These are phyloP conservation scores for Aplosporella prunicola DNA, from an alignment of 2,329 filamentous ascomycete genomes.

Conservation along the genomic window DNA sequence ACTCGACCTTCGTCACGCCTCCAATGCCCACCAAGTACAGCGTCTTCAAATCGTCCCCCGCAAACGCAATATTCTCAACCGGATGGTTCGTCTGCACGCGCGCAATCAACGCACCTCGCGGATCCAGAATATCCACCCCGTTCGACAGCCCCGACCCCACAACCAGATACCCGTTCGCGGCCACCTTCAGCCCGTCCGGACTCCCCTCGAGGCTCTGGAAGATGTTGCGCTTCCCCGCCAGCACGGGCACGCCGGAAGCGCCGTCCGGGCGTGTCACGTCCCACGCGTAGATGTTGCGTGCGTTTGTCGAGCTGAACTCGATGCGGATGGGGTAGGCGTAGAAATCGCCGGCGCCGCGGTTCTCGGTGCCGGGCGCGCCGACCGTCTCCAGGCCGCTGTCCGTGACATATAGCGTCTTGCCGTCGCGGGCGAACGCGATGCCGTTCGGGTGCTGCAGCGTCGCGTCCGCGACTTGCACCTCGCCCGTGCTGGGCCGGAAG, in stretches of 20 bases:
- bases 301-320: not conserved
- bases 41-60: not conserved
- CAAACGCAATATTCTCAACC: not conserved
- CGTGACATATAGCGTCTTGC: not conserved
- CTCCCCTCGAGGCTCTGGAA: not conserved
- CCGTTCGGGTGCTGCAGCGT: conserved; percentile 3
- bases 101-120: not conserved
- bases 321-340: no score
- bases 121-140: not conserved
- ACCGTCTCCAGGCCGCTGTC: not conserved
- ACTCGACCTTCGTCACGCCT: not conserved
- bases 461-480: not conserved
- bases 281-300: not conserved
- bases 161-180: not conserved
- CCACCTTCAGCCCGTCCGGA: not conserved
- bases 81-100: conserved; percentile 2
- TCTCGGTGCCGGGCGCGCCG: not conserved
- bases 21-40: not conserved
- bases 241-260: not conserved
- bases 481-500: conserved; percentile 38
- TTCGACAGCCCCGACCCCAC: not conserved
- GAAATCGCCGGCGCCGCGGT: not conserved
- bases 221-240: not conserved
- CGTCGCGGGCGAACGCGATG: conserved; percentile 5
- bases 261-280: conserved; percentile 1